These are phyloP conservation scores for Tetrapisispora arboricola DNA, from an alignment of 805 yeast genomes.

Conservation along the genomic window DNA sequence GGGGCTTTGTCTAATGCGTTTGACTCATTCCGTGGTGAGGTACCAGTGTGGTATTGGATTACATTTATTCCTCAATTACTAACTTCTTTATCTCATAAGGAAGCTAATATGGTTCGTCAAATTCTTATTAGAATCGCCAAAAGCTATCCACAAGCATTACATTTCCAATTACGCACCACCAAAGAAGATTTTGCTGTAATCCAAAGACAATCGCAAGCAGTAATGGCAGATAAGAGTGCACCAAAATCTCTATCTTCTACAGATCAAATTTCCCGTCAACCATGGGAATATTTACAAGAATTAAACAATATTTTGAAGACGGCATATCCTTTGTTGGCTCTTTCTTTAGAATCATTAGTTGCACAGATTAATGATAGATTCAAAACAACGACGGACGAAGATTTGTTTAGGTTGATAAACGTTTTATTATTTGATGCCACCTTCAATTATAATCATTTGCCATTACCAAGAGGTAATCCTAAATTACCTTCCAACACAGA, in stretches of 20 bases:
- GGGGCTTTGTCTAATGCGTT: constrained; percentile 80
- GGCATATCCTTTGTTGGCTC: constrained; percentile 86
- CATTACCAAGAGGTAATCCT: constrained; percentile 81
- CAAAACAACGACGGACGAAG: constrained; percentile 91
- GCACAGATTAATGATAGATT: constrained; percentile 92
- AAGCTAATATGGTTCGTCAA: constrained; percentile 80
- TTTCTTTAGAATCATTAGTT: constrained; percentile 87
- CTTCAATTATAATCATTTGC: constrained; percentile 75
- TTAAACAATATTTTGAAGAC: constrained; percentile 92
- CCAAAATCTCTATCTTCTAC: constrained; percentile 4
- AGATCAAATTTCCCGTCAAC: constrained; percentile 43
- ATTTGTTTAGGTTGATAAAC: constrained; percentile 85
- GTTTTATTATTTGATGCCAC: constrained; percentile 91
- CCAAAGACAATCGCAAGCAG: constrained; percentile 61
- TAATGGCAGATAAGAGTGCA: constrained; percentile 28
- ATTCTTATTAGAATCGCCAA: constrained; percentile 88
- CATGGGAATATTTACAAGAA: constrained; percentile 90
- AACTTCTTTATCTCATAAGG: constrained; percentile 81
- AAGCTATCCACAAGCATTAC: constrained; percentile 94
- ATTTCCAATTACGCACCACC: constrained; percentile 90
- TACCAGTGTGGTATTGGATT: constrained; percentile 99
- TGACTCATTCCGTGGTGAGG: constrained; percentile 87
- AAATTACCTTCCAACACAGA: constrained; percentile 86
- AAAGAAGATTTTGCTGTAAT: constrained; percentile 86
- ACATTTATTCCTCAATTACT: constrained; percentile 91